These are phyloP conservation scores for Herpetospermum pedunculosum DNA, from an alignment of 306 rosid species.

Conservation along the genomic window DNA sequence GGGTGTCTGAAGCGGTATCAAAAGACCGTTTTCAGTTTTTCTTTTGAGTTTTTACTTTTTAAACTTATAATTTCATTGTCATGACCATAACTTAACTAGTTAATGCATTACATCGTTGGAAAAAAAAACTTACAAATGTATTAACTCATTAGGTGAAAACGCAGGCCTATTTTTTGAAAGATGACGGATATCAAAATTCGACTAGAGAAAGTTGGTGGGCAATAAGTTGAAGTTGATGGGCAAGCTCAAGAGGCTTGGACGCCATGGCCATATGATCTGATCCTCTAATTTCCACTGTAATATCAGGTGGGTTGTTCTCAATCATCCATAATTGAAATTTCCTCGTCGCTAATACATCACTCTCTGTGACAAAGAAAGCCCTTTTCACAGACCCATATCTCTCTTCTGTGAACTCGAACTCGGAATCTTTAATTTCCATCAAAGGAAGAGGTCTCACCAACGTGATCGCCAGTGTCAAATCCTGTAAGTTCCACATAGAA, in stretches of 20 bases:
- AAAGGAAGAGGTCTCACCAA: constrained; percentile 27
- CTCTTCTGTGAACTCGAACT: constrained; percentile 7
- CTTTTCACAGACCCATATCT: constrained; percentile 21
- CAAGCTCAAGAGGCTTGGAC: constrained; percentile 24
- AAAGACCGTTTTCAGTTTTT: too few species aligned
- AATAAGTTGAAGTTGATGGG: constrained; percentile 13
- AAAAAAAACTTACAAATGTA: too few species aligned
- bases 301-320: constrained; percentile 23
- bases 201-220: background rate
- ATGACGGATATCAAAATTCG: too few species aligned
- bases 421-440: constrained; percentile 15
- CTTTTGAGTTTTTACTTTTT: too few species aligned
- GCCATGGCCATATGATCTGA: constrained; percentile 36
- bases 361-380: constrained; percentile 15
- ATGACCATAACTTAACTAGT: too few species aligned
- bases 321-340: constrained; percentile 27
- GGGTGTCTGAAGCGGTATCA: too few species aligned
- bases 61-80: too few species aligned
- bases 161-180: too few species aligned
- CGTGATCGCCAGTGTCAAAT: constrained; percentile 12
- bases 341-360: background rate
- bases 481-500: background rate
- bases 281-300: constrained; percentile 16
- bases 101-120: too few species aligned
- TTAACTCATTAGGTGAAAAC: too few species aligned